Conservation (phyloP, 2,329 filamentous ascomycete genomes). For the Boeremia exigua region DNA sequence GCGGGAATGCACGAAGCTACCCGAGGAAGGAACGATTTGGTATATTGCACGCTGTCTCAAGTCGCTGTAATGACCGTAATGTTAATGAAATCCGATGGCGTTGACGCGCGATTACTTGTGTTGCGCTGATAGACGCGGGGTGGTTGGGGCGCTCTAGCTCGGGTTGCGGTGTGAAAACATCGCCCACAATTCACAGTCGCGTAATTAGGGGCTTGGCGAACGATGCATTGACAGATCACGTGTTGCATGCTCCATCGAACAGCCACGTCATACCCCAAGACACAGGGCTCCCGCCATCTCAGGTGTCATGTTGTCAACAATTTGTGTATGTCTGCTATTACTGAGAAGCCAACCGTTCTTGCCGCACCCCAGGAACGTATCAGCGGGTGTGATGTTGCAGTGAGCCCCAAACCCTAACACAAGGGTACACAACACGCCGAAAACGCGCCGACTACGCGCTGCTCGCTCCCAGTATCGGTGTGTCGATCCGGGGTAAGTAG, state of each 20-base stretch:
- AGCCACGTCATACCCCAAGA: slow-evolving; percentile 20
- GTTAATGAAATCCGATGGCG: slow-evolving; percentile 36
- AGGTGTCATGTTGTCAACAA: background rate
- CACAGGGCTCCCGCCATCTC: background rate
- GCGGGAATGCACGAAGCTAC: slow-evolving; percentile 35
- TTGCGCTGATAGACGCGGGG: slow-evolving; percentile 25
- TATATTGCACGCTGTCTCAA: slow-evolving; percentile 12
- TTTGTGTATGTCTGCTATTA: background rate
- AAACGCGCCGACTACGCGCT: background rate
- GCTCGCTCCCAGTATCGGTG: background rate
- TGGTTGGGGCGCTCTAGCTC: slow-evolving; percentile 34
- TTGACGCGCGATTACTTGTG: slow-evolving; percentile 23
- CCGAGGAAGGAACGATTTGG: slow-evolving; percentile 19
- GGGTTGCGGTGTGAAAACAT: slow-evolving; percentile 47
- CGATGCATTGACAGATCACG: slow-evolving; percentile 17
- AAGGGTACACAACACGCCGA: background rate
- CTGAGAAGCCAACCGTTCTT: background rate
- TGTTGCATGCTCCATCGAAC: slow-evolving; percentile 32
- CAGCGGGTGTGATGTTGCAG: too few species aligned
- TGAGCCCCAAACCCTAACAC: slow-evolving; percentile 1
- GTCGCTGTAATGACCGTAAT: slow-evolving; percentile 6
- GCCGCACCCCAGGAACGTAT: too few species aligned
- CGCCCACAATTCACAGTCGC: slow-evolving; percentile 42
- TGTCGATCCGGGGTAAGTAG: background rate
- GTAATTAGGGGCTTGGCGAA: slow-evolving; percentile 36